Evolutionary conservation across 768 basidiomycete genomes (phyloP).

Genomic region (Tylopilus balloui): DNA sequence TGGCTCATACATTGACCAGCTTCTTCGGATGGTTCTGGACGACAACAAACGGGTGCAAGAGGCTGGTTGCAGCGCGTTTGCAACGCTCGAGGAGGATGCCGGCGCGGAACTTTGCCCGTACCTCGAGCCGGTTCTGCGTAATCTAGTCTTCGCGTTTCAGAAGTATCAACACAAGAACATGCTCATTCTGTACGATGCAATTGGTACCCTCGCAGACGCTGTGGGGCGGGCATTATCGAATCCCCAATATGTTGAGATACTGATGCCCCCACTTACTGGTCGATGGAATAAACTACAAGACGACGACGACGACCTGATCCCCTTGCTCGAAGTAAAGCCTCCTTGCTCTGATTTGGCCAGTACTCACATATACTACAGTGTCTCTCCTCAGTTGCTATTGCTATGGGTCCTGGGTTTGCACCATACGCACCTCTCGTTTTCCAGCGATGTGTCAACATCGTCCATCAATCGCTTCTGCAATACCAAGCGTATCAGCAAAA

Average conservation of each 20-base stretch:
- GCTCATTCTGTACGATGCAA: constrained; percentile 97
- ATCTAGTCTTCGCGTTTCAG: constrained; percentile 92
- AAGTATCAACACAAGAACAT: constrained; percentile 99
- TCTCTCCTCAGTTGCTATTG: constrained; percentile 94
- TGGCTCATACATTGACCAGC: constrained; percentile 41
- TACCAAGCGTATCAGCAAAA: constrained; percentile 89
- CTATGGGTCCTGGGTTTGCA: constrained; percentile 84
- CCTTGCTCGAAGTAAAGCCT: constrained; percentile 79
- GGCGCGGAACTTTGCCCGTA: constrained; percentile 86
- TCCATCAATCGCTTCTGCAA: constrained; percentile 74
- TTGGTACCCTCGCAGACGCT: constrained; percentile 95
- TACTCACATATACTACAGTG: constrained; percentile 52
- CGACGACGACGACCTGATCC: constrained; percentile 89
- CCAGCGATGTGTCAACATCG: constrained; percentile 83
- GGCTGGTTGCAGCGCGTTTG: constrained; percentile 97
- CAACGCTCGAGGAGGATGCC: constrained; percentile 97
- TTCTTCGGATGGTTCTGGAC: constrained; percentile 95
- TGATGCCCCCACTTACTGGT: constrained; percentile 91
- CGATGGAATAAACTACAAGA: constrained; percentile 91
- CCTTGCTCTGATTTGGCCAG: constrained; percentile 1
- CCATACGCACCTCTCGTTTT: constrained; percentile 90
- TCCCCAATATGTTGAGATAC: constrained; percentile 82
- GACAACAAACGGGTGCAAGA: constrained; percentile 99
- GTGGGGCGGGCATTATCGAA: constrained; percentile 87
- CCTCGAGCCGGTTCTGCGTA: constrained; percentile 90